phyloP scores from a whole-genome alignment of 768 basidiomycete genomes.

The Krasilnikovozyma curviuscula region DNA sequence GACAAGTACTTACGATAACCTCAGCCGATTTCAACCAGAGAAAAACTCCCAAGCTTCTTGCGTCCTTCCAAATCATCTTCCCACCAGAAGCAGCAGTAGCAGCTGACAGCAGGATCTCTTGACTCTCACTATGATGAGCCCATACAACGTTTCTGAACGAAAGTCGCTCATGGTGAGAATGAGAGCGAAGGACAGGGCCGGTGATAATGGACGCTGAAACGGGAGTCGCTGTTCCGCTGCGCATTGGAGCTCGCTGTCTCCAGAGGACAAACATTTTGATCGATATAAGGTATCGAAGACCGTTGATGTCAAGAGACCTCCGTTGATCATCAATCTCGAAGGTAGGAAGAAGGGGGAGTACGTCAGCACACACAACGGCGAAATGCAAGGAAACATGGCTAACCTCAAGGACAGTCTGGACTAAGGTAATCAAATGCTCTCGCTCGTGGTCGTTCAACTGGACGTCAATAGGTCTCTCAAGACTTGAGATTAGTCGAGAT shows the following conservation, averaged over 20 bases:
- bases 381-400: slow-evolving; percentile 14
- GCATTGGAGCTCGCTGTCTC: slow-evolving; percentile 40
- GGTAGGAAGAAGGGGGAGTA: not conserved
- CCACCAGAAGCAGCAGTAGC: slow-evolving; percentile 53
- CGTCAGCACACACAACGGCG: not conserved
- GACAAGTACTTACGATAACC: slow-evolving; percentile 41
- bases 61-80: slow-evolving; percentile 80
- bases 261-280: slow-evolving; percentile 80
- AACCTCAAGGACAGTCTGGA: slow-evolving; percentile 74
- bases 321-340: slow-evolving; percentile 68
- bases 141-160: slow-evolving; percentile 71
- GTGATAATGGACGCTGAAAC: not conserved
- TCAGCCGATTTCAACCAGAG: slow-evolving; percentile 72
- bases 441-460: slow-evolving; percentile 62
- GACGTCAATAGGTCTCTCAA: slow-evolving; percentile 47
- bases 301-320: slow-evolving; percentile 77
- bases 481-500: slow-evolving; percentile 37
- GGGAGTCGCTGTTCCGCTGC: slow-evolving; percentile 26
- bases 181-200: not conserved
- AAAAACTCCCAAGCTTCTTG: slow-evolving; percentile 63
- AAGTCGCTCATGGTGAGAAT: slow-evolving; percentile 13
- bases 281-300: slow-evolving; percentile 76
- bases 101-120: slow-evolving; percentile 56
- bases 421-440: slow-evolving; percentile 59
- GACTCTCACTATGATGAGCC: slow-evolving; percentile 90